phyloP scores from a whole-genome alignment of 192 early-diverging fungal species.

The Linderina pennispora region DNA sequence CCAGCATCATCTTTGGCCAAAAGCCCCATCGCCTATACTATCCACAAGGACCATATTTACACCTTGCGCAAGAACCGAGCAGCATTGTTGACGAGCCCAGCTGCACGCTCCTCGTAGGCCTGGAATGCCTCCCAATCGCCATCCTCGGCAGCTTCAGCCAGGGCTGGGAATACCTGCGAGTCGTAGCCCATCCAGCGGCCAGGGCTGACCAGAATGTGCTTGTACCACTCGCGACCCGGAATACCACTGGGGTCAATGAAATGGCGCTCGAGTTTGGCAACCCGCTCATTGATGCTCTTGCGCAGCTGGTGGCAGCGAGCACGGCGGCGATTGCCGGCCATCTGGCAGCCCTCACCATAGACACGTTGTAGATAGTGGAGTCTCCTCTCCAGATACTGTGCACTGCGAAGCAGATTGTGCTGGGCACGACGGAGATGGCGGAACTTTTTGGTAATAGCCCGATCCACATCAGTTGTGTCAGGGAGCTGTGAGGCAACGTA shows the following conservation, averaged over 20 bases:
- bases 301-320: slow-evolving; percentile 29
- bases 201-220: slow-evolving; percentile 55
- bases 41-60: no score
- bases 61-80: slow-evolving; percentile 41
- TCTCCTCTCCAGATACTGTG: slow-evolving; percentile 23
- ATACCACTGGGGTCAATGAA: slow-evolving; percentile 55
- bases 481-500: slow-evolving; percentile 7
- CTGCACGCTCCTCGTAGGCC: slow-evolving; percentile 19
- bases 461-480: neutral
- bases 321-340: slow-evolving; percentile 29
- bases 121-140: slow-evolving; percentile 19
- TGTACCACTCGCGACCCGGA: slow-evolving; percentile 54
- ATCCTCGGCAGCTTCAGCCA: slow-evolving; percentile 48
- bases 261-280: slow-evolving; percentile 49
- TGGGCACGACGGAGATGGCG: slow-evolving; percentile 26
- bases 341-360: slow-evolving; percentile 44
- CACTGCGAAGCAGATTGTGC: slow-evolving; percentile 22
- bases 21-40: no score
- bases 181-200: slow-evolving; percentile 50
- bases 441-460: slow-evolving; percentile 5
- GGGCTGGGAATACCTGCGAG: slow-evolving; percentile 48
- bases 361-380: slow-evolving; percentile 13
- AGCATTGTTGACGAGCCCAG: slow-evolving; percentile 32
- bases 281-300: slow-evolving; percentile 43
- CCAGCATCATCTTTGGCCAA: no score